Evolutionary conservation across 208 protist species (phyloP).

Genomic region (Porcisia hertigi): DNA sequence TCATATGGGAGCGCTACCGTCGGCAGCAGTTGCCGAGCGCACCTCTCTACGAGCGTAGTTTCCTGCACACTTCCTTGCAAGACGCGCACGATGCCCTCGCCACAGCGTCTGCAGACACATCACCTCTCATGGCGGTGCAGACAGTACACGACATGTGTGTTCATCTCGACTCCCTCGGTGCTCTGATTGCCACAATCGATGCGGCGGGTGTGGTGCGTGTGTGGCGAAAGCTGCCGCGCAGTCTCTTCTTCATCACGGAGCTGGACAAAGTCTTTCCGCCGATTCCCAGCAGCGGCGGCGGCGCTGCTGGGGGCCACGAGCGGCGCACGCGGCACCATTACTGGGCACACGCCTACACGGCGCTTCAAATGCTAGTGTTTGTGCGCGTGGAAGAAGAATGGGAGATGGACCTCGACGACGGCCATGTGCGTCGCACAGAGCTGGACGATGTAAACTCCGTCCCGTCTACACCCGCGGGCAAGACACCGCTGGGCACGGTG

Average conservation of each 20-base stretch:
- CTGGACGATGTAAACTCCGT: neutral
- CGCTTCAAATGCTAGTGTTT: slow-evolving; percentile 38
- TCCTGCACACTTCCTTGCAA: slow-evolving; percentile 45
- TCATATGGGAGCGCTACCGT: slow-evolving; percentile 23
- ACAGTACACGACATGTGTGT: slow-evolving; percentile 49
- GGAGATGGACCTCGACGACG: neutral
- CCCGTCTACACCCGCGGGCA: neutral
- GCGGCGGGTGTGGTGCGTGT: slow-evolving; percentile 48
- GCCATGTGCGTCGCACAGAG: slow-evolving; percentile 1
- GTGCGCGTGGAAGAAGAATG: slow-evolving; percentile 36
- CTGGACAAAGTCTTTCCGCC: slow-evolving; percentile 42
- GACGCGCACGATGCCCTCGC: slow-evolving; percentile 20
- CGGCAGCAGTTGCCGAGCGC: slow-evolving; percentile 40
- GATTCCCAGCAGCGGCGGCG: neutral
- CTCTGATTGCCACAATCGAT: slow-evolving; percentile 57
- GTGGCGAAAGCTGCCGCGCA: slow-evolving; percentile 73
- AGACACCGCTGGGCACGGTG: slow-evolving; percentile 20
- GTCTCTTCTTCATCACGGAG: slow-evolving; percentile 66
- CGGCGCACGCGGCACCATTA: slow-evolving; percentile 13
- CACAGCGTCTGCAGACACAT: neutral
- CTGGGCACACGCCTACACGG: slow-evolving; percentile 28
- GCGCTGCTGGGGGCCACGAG: neutral
- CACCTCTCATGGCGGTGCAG: neutral
- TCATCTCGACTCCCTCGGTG: slow-evolving; percentile 51
- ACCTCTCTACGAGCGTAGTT: slow-evolving; percentile 68